Conservation (phyloP, 164 flowering plant genomes). For the Echeveria elegans region DNA sequence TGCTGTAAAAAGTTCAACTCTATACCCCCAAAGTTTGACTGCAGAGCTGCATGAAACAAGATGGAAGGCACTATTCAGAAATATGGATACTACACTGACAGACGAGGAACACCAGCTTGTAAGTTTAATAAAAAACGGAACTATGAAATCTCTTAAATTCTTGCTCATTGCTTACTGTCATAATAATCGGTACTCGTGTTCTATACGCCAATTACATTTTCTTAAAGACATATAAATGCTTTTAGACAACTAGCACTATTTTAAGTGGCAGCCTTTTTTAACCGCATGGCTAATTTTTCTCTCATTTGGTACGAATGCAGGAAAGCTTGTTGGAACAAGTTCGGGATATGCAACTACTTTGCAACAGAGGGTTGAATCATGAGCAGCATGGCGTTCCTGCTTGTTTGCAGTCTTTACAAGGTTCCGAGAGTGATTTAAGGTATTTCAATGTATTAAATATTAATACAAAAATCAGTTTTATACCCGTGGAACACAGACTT, state of each 20-base stretch:
- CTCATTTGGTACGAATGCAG: constrained; percentile 22
- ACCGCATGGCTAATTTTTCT: not conserved
- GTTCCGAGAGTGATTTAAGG: constrained; percentile 30
- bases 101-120: constrained; percentile 83
- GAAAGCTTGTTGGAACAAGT: constrained; percentile 69
- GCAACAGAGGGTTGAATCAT: constrained; percentile 53
- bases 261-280: not conserved
- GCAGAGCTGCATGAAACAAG: constrained; percentile 47
- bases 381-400: constrained; percentile 15
- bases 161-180: not conserved
- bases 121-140: constrained; percentile 18
- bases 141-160: not conserved
- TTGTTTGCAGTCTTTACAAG: constrained; percentile 21
- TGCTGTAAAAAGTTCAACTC: constrained; percentile 14
- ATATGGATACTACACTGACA: constrained; percentile 67
- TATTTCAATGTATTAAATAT: constrained; percentile 11
- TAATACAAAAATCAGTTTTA: not conserved
- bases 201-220: not conserved
- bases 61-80: constrained; percentile 64
- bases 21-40: constrained; percentile 17
- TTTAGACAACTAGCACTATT: not conserved
- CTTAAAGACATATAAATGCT: not conserved
- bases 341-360: constrained; percentile 62
- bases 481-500: not conserved
- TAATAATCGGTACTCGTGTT: not conserved